A percentile compares a stretch with the other conserved stretches of the same genome.
Evolutionary conservation across 306 rosid species (phyloP).

Genomic region (Quillaja saponaria): DNA sequence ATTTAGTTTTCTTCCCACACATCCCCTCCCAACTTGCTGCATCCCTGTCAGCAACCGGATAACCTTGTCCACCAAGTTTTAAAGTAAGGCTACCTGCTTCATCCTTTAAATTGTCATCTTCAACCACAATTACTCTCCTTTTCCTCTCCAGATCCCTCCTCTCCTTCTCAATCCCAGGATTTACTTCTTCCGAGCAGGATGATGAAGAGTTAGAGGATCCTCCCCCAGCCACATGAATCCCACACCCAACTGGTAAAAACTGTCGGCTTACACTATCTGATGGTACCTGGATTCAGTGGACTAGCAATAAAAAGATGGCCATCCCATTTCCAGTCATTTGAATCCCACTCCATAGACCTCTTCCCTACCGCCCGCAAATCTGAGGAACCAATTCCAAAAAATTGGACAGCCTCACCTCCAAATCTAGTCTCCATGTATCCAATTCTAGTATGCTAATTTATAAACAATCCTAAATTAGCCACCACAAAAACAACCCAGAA

Average conservation of each 20-base stretch:
- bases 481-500: background rate
- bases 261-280: constrained; percentile 50
- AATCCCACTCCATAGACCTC: constrained; percentile 75
- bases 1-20: constrained; percentile 69
- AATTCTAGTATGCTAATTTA: constrained; percentile 16
- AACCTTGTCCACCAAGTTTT: constrained; percentile 62
- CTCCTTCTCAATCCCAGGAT: constrained; percentile 45
- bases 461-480: background rate
- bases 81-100: constrained; percentile 57
- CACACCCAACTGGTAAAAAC: constrained; percentile 56
- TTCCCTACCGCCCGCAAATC: constrained; percentile 53
- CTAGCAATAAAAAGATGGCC: constrained; percentile 79
- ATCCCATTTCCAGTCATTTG: constrained; percentile 82
- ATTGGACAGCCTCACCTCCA: constrained; percentile 48
- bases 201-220: constrained; percentile 75
- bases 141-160: constrained; percentile 72
- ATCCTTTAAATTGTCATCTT: constrained; percentile 51
- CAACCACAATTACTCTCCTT: constrained; percentile 62
- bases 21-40: constrained; percentile 51
- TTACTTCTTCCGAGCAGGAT: constrained; percentile 71
- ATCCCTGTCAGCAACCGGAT: constrained; percentile 53
- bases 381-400: constrained; percentile 47
- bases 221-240: constrained; percentile 50
- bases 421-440: constrained; percentile 68
- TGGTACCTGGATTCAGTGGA: constrained; percentile 49